Evolutionary conservation across 345 rosid genomes (phyloP).

Genomic region (Linum lewisii): DNA sequence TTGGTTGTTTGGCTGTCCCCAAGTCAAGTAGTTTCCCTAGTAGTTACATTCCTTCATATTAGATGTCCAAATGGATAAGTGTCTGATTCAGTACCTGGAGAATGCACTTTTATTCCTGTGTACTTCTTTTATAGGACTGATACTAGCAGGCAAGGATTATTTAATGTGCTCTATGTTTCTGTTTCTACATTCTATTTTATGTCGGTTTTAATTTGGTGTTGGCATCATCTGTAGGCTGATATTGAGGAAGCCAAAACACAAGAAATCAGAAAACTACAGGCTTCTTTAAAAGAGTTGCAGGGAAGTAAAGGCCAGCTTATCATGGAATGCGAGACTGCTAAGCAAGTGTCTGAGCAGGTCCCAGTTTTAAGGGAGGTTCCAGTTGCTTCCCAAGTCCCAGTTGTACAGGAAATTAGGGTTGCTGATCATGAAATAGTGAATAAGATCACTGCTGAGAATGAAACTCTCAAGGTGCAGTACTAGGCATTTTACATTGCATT

Average conservation of each 20-base stretch:
- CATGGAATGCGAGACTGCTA: slow-evolving; percentile 31
- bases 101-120: neutral
- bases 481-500: neutral
- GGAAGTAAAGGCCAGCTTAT: slow-evolving; percentile 23
- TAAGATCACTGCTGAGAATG: slow-evolving; percentile 2
- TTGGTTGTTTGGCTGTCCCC: neutral
- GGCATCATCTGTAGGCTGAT: slow-evolving; percentile 3
- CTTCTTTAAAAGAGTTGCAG: slow-evolving; percentile 22
- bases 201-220: neutral
- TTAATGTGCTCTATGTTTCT: neutral
- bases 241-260: slow-evolving; percentile 8
- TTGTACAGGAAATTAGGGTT: neutral
- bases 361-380: slow-evolving; percentile 5
- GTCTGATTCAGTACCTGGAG: neutral
- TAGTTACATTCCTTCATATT: neutral
- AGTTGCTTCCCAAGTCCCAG: neutral
- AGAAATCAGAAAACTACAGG: neutral
- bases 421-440: slow-evolving; percentile 4
- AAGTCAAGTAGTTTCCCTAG: neutral
- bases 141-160: too few species aligned
- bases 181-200: neutral
- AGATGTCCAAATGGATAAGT: neutral
- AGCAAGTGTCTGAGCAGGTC: slow-evolving; percentile 19
- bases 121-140: neutral
- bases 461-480: neutral